phyloP scores from a whole-genome alignment of 2,329 filamentous ascomycete species.

The Pseudogymnoascus pannorum region DNA sequence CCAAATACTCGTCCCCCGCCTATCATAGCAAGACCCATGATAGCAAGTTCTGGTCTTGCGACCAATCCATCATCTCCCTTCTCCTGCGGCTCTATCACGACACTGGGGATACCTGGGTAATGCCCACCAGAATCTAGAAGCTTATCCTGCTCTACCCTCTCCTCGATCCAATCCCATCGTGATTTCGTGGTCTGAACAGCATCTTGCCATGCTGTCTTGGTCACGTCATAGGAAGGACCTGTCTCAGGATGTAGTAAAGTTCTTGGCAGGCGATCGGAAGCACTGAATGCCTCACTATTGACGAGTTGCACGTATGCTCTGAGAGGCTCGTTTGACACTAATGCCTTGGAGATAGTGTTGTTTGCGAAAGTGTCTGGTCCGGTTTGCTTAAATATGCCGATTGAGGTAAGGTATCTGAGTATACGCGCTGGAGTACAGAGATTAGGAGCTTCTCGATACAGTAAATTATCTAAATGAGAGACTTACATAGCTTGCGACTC shows the following conservation, averaged over 20 bases:
- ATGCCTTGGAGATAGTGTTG: constrained; percentile 30
- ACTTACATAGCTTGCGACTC: no score
- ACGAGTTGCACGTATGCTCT: constrained; percentile 25
- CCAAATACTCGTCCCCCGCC: constrained; percentile 25
- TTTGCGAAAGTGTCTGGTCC: constrained; percentile 29
- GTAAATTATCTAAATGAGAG: no score
- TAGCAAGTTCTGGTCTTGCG: constrained; percentile 21
- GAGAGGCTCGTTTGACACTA: constrained; percentile 31
- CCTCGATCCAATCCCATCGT: constrained; percentile 33
- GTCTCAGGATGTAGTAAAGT: no score
- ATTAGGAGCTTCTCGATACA: constrained; percentile 9
- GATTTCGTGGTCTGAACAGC: constrained; percentile 19
- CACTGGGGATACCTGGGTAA: constrained; percentile 21
- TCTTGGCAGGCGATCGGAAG: no score
- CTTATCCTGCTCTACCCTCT: constrained; percentile 12
- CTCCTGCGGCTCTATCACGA: constrained; percentile 19
- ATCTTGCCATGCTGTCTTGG: no score
- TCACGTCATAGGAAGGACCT: no score
- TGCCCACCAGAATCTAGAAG: neutral
- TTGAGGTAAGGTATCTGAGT: constrained; percentile 31
- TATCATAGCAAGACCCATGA: constrained; percentile 27
- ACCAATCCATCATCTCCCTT: constrained; percentile 13
- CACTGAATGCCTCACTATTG: no score
- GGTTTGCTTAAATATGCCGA: constrained; percentile 29
- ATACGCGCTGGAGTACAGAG: constrained; percentile 21